phyloP scores from a whole-genome alignment of 1,284 basidiomycete species.

The Jaminaea rosea region DNA sequence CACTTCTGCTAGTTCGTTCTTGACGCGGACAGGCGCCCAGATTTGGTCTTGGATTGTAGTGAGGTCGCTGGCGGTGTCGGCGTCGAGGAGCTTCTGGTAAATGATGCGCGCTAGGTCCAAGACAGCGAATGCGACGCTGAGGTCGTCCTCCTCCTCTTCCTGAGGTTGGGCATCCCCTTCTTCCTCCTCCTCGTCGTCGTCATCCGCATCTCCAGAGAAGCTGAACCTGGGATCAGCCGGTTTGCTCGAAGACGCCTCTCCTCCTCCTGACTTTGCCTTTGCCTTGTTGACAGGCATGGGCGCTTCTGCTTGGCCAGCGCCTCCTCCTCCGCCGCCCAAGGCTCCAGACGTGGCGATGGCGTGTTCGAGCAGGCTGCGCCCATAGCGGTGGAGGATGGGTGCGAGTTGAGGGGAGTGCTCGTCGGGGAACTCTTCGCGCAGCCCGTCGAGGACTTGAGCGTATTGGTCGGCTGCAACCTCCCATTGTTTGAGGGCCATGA shows the following conservation, averaged over 20 bases:
- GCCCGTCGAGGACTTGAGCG: conserved; percentile 28
- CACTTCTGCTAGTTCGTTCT: conserved; percentile 40
- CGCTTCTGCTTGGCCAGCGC: conserved; percentile 7
- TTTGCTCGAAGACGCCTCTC: conserved; percentile 1
- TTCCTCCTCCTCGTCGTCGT: conserved; percentile 25
- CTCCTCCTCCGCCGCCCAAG: conserved; percentile 29
- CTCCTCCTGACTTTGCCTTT: too few relatives aligned
- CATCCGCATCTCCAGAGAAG: conserved; percentile 35
- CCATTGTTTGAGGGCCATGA: conserved; percentile 37
- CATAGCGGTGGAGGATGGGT: conserved; percentile 40
- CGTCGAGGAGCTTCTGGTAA: conserved; percentile 27
- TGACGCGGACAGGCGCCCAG: conserved; percentile 19
- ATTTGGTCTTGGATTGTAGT: conserved; percentile 25
- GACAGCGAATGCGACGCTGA: conserved; percentile 36
- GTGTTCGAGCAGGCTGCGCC: conserved; percentile 36
- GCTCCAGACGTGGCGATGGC: conserved; percentile 39
- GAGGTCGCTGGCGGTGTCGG: conserved; percentile 7
- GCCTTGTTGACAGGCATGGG: conserved; percentile 3
- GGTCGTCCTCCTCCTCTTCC: conserved; percentile 28
- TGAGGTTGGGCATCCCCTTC: conserved; percentile 3
- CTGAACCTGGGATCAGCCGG: conserved; percentile 24
- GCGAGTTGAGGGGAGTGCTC: conserved; percentile 37
- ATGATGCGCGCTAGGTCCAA: conserved; percentile 39
- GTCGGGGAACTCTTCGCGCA: conserved; percentile 11
- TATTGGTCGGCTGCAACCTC: conserved; percentile 22